Base-by-base conservation (phyloP, 257 asterid genomes). In the Lantana camara region DNA sequence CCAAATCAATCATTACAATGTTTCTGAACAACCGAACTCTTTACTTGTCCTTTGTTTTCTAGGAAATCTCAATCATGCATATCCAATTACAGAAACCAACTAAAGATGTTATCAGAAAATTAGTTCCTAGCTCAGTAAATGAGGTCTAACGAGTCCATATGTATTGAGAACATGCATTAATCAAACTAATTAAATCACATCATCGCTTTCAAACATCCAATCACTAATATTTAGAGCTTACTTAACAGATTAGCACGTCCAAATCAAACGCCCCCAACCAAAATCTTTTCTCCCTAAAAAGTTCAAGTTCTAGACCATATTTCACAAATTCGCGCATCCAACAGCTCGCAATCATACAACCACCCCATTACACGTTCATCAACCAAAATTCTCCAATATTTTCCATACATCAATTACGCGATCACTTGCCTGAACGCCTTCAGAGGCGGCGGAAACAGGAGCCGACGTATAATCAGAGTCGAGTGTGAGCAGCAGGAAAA, bases 371-470 rank as follows among this genome's bases (percentile, higher is more conserved):
- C 38, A 49, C 51, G 51, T n/a, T 9, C 56, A 61, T 44, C 44
- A n/a, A 66, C 8, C 40, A 35, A 52, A 64, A 57, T 57, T n/a
- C 52, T 32, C 48, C n/a, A n/a, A n/a, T n/a, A n/a, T n/a, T n/a
- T 27, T 27, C 32, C 23, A 16, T 49, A 4, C 50, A 3, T n/a
- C 4, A 53, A 44, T 41, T 35, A 48, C 16, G 57, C 4, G 41
- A 60, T 16, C 15, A 68, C 67, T 68, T 56, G 82, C 98, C 96
- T 91, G 95, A 52, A 91, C 96, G 73, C 96, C 98, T 77, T 91
- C 96, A 3, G 98, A 84, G 24, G 92, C 95, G 49, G 98, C 96
- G 57, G 95, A 88, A 68, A 81, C 95, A 12, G 95, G 86, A 13
- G 79, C 17, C 0, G 85, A 68, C 7, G 74, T 66, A 75, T 78